Evolutionary conservation across 2,329 filamentous ascomycete species (phyloP).

Genomic region (Aspergillus chevalieri): DNA sequence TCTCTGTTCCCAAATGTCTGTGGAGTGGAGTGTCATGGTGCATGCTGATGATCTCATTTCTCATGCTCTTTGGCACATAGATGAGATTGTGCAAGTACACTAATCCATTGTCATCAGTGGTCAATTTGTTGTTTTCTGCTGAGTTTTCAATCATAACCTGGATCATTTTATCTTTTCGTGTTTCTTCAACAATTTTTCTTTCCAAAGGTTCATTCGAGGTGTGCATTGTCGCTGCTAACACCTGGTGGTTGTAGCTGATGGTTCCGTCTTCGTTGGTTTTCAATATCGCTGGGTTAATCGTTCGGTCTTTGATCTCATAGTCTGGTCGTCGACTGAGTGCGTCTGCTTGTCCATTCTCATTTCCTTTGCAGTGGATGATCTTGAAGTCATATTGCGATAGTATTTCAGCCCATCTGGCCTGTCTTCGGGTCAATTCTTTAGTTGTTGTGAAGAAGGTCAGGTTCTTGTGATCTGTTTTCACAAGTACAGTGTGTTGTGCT

Average conservation of each 20-base stretch:
- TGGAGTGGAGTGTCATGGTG: not conserved
- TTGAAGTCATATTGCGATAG: no score
- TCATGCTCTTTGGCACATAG: not conserved
- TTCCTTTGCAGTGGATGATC: no score
- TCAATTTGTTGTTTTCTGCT: not conserved
- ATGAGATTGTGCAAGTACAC: not conserved
- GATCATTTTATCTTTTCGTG: not conserved
- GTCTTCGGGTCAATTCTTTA: no score
- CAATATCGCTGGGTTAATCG: not conserved
- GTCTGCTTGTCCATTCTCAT: no score
- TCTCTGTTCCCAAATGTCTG: not conserved
- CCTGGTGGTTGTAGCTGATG: not conserved
- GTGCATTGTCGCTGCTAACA: not conserved
- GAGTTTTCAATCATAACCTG: not conserved
- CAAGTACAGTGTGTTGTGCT: not conserved
- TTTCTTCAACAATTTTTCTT: not conserved
- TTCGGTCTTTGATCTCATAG: no score
- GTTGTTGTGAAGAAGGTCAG: no score
- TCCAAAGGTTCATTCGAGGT: not conserved
- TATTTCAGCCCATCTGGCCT: no score
- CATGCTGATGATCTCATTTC: not conserved
- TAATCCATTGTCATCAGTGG: not conserved
- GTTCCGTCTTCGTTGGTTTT: not conserved
- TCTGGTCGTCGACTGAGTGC: not conserved
- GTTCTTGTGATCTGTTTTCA: not conserved